Conservation (phyloP, 2,329 filamentous ascomycete genomes). For the Calonectria pseudoreteaudii region DNA sequence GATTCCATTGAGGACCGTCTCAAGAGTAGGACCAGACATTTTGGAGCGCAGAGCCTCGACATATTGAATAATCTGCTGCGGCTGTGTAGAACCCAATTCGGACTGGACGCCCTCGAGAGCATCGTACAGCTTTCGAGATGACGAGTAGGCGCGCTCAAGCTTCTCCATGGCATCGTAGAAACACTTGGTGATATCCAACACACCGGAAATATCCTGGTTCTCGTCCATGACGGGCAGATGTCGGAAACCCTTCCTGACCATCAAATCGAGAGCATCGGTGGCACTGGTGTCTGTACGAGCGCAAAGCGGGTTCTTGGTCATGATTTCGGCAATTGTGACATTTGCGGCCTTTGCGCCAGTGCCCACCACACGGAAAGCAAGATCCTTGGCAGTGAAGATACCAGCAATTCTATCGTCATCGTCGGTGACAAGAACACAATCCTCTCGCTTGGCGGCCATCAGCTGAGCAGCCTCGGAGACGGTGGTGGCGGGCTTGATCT, state of each 20-base stretch:
- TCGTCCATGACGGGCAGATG: conserved; percentile 99
- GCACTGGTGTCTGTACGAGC: conserved; percentile 97
- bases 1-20: conserved; percentile 91
- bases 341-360: conserved; percentile 88
- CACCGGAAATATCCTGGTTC: conserved; percentile 98
- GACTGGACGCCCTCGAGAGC: conserved; percentile 97
- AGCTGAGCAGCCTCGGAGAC: conserved; percentile 97
- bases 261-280: conserved; percentile 95
- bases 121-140: conserved; percentile 97
- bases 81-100: conserved; percentile 93
- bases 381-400: conserved; percentile 98
- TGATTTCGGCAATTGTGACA: conserved; percentile 96
- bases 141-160: conserved; percentile 95
- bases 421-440: conserved; percentile 97
- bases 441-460: conserved; percentile 98
- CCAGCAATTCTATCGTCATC: conserved; percentile 98
- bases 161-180: conserved; percentile 99
- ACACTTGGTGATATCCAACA: conserved; percentile 98
- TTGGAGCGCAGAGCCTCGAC: conserved; percentile 94
- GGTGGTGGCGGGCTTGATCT: conserved; percentile 95
- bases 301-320: conserved; percentile 99
- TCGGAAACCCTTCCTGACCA: conserved; percentile 98
- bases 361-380: conserved; percentile 96
- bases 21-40: conserved; percentile 97
- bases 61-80: conserved; percentile 98